Evolutionary conservation across 768 basidiomycete genomes (phyloP), one percentile per base, ranked within the genome.

Genomic region (Lanmaoa pseudosensibilis): DNA sequence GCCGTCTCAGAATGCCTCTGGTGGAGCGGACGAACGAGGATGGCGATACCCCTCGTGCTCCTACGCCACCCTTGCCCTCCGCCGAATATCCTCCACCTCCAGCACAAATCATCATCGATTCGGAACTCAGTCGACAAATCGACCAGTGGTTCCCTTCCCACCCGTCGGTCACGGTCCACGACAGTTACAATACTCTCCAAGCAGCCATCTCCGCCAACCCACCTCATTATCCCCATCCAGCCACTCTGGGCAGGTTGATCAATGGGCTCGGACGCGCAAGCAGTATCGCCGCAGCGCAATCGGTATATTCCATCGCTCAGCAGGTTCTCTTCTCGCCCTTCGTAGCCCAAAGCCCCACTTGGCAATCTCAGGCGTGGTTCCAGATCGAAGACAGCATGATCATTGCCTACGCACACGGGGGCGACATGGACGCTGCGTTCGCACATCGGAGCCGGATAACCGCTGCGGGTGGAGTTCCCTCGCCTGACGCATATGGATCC

Each of bases 401-500:
- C 59, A 83, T 92, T 54, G 92, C 88, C 0, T 78, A 85, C 15
- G 93, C 92, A 2, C 90, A 95, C 61, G 79, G 84, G 0, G 94
- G 93, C 0, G 83, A 91, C 54, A 74, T 92, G 54, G 85, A 91
- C 46, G 78, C 82, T 15, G 95, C 94, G 4, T 91, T 92, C 68
- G 76, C 86, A 5, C 91, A 98, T 71, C 85, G 94, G 19, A 67
- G 75, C 19, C 82, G 92, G 44, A 85, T 99, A 34, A 76, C 96
- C 19, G 81, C 88, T 50, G 82, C 87, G 19, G 90, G 91, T 0
- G 80, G 84, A 13, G 80, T 85, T 2, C 95, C 95, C 6, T 86
- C 83, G 0, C 88, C 94, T 1, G 93, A 98, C 54, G 89, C 94
- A 0, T 99, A 98, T 66, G 96, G 91, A 6, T 89, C 91, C 5